Evolutionary conservation across 1,284 basidiomycete genomes (phyloP).

Genomic region (Volvariella volvacea): DNA sequence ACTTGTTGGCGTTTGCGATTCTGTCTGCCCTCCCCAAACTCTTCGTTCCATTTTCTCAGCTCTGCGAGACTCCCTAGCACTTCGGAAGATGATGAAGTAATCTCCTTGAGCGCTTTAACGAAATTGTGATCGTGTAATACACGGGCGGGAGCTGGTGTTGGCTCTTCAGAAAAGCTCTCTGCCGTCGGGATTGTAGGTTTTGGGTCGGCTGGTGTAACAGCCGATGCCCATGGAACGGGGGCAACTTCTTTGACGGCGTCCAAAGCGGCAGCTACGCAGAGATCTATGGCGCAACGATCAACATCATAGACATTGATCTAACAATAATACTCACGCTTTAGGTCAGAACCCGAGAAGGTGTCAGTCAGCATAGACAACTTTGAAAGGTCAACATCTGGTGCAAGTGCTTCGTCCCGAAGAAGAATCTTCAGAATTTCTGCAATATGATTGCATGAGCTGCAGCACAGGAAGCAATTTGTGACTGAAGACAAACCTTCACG

Average conservation of each 20-base stretch:
- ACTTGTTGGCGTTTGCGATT: slow-evolving; percentile 54
- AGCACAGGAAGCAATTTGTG: not conserved
- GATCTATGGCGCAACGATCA: slow-evolving; percentile 43
- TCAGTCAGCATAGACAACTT: slow-evolving; percentile 71
- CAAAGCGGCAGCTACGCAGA: slow-evolving; percentile 84
- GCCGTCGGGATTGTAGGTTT: not conserved
- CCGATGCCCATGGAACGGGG: slow-evolving; percentile 61
- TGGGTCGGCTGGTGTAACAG: not conserved
- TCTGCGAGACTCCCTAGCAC: slow-evolving; percentile 73
- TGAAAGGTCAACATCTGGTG: slow-evolving; percentile 58
- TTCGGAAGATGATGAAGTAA: slow-evolving; percentile 82
- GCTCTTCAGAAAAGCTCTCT: slow-evolving; percentile 6
- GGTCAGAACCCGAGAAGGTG: slow-evolving; percentile 87
- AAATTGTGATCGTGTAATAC: slow-evolving; percentile 63
- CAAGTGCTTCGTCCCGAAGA: slow-evolving; percentile 71
- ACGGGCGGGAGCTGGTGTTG: slow-evolving; percentile 24
- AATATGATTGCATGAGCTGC: slow-evolving; percentile 7
- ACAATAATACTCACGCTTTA: slow-evolving; percentile 66
- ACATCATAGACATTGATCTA: not conserved
- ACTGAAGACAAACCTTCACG: slow-evolving; percentile 54
- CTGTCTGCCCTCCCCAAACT: slow-evolving; percentile 79
- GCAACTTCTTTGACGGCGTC: slow-evolving; percentile 84
- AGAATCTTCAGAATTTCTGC: slow-evolving; percentile 81
- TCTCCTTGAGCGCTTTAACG: slow-evolving; percentile 75
- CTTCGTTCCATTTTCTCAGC: slow-evolving; percentile 86